A percentile compares a stretch with the other conserved stretches of the same genome.
Evolutionary conservation across 2,329 filamentous ascomycete genomes (phyloP).

Genomic region (Fusarium verticillioides): DNA sequence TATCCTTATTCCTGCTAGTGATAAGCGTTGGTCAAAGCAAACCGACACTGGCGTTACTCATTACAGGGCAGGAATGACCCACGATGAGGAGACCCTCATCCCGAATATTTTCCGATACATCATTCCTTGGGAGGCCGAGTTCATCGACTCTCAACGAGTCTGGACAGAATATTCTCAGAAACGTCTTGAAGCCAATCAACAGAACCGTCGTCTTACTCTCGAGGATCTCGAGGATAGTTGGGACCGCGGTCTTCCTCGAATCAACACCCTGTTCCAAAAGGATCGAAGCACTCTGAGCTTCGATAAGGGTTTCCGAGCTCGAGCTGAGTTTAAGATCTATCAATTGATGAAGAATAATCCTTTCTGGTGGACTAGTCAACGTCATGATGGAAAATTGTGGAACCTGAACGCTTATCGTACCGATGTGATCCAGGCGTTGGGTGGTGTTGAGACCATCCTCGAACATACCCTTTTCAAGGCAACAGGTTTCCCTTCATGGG

Average conservation of each 20-base stretch:
- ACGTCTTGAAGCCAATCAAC: constrained; percentile 94
- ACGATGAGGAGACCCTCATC: constrained; percentile 96
- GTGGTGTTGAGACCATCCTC: constrained; percentile 96
- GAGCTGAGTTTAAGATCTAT: constrained; percentile 98
- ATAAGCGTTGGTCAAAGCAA: constrained; percentile 98
- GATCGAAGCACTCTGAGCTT: constrained; percentile 96
- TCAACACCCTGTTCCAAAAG: constrained; percentile 99
- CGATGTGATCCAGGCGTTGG: constrained; percentile 94
- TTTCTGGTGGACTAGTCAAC: constrained; percentile 99
- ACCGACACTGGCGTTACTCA: constrained; percentile 97
- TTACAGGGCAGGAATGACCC: constrained; percentile 96
- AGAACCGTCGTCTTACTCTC: constrained; percentile 92
- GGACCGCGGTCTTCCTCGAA: constrained; percentile 96
- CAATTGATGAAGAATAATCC: constrained; percentile 99
- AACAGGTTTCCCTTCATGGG: constrained; percentile 96
- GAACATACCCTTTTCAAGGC: constrained; percentile 98
- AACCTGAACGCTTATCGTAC: constrained; percentile 95
- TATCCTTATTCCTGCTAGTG: constrained; percentile 95
- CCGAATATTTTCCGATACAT: constrained; percentile 99
- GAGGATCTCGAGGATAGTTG: constrained; percentile 98
- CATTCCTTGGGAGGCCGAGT: constrained; percentile 98
- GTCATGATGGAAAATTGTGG: constrained; percentile 98
- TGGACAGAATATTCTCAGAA: constrained; percentile 99
- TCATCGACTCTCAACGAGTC: constrained; percentile 97
- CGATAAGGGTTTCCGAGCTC: constrained; percentile 96